Percentiles rank a stretch among this genome's conserved stretches.
phyloP scores from a whole-genome alignment of 208 protist genomes.

The Polymyxa betae region DNA sequence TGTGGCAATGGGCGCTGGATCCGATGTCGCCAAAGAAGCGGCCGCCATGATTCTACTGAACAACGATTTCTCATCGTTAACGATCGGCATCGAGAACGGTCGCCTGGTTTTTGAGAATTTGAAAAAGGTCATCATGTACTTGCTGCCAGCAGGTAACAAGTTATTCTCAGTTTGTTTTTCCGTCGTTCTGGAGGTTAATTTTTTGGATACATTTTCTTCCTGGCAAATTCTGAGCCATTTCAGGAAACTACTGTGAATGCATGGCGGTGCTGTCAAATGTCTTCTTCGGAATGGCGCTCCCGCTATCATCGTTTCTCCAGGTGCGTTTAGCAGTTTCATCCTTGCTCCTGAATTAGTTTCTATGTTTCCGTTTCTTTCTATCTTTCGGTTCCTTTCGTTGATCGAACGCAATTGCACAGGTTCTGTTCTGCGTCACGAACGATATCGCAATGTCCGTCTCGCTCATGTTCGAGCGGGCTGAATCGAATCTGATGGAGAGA shows the following conservation, averaged over 20 bases:
- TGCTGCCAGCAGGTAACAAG: no score
- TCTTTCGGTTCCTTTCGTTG: no score
- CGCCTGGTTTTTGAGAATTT: slow-evolving; percentile 86
- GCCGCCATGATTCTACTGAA: slow-evolving; percentile 91
- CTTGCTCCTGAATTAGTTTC: no score
- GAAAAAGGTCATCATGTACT: slow-evolving; percentile 83
- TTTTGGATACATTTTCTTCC: no score
- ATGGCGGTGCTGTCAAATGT: slow-evolving; percentile 17
- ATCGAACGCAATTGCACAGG: no score
- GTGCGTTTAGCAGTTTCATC: no score
- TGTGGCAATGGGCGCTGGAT: slow-evolving; percentile 92
- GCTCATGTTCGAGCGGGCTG: slow-evolving; percentile 63
- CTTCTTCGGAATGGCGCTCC: slow-evolving; percentile 10
- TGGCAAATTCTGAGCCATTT: no score
- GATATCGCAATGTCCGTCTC: slow-evolving; percentile 66
- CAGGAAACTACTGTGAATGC: not conserved
- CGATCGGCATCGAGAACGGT: slow-evolving; percentile 81
- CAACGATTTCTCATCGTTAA: slow-evolving; percentile 97
- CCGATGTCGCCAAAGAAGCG: slow-evolving; percentile 76
- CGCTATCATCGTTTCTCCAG: slow-evolving; percentile 13
- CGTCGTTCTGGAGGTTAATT: no score
- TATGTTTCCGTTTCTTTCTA: no score
- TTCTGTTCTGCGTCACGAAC: not conserved
- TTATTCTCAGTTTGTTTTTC: no score
- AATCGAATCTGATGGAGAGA: slow-evolving; percentile 67